Conservation (phyloP, 176 grass and related monocot genomes). For the Aegilops speltoides region DNA sequence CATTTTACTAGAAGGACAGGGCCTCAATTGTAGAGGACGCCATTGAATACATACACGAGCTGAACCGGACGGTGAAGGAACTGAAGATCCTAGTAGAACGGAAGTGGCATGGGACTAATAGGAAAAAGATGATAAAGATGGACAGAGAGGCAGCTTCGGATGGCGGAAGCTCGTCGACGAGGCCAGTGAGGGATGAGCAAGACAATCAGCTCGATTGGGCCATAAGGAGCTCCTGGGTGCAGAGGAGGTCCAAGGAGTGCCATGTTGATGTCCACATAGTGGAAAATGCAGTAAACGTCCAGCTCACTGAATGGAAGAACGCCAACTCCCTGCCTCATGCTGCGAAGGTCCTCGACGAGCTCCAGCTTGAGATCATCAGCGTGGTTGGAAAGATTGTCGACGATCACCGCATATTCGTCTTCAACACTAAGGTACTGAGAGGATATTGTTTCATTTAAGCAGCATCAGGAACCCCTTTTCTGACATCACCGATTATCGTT, state of each 20-base stretch:
- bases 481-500: not conserved
- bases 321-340: conserved; percentile 58
- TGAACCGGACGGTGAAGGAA: conserved; percentile 68
- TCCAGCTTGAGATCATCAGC: conserved; percentile 66
- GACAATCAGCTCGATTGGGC: conserved; percentile 31
- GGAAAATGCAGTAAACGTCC: conserved; percentile 74
- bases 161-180: conserved; percentile 52
- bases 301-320: conserved; percentile 71
- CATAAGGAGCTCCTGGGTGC: conserved; percentile 72
- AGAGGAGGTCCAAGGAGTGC: conserved; percentile 68
- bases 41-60: conserved; percentile 81
- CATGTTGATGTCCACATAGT: conserved; percentile 67
- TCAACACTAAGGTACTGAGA: conserved; percentile 67
- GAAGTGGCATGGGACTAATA: conserved; percentile 43
- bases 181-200: conserved; percentile 34
- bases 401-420: conserved; percentile 77
- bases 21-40: conserved; percentile 70
- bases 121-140: conserved; percentile 40
- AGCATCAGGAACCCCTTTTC: not conserved
- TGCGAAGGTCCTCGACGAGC: conserved; percentile 59
- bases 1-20: conserved; percentile 48
- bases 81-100: conserved; percentile 57
- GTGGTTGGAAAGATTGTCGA: conserved; percentile 51
- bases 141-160: conserved; percentile 41
- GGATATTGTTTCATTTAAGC: not conserved